Percentiles rank a stretch among this genome's conserved stretches.
phyloP scores from a whole-genome alignment of 306 rosid genomes.

The Castanea mollissima region DNA sequence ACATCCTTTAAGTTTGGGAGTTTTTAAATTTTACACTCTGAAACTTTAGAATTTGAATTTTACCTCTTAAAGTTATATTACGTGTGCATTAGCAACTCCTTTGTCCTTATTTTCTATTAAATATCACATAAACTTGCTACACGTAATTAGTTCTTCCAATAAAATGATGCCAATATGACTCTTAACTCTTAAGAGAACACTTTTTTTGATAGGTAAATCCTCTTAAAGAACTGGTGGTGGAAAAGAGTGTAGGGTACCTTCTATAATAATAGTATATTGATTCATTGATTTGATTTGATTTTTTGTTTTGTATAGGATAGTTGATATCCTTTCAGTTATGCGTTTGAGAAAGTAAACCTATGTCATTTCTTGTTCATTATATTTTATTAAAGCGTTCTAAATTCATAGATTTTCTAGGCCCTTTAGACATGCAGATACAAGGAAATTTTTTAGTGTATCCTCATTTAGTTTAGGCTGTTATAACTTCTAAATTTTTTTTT shows the following conservation, averaged over 20 bases:
- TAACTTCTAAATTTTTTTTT: not conserved
- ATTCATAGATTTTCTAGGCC: not conserved
- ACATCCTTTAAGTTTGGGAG: no score
- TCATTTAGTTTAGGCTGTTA: not conserved
- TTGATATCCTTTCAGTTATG: not conserved
- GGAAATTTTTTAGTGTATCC: no score
- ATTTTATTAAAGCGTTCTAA: not conserved
- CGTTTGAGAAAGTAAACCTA: not conserved
- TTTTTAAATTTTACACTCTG: fast-evolving
- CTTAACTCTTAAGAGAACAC: no score
- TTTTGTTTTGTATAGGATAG: not conserved
- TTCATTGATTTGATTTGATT: not conserved
- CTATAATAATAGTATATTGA: not conserved
- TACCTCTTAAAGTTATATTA: no score
- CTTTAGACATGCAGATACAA: not conserved
- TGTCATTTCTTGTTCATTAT: no score
- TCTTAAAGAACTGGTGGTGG: no score
- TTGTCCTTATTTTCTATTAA: no score
- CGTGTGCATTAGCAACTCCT: no score
- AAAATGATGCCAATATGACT: no score
- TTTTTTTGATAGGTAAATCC: no score
- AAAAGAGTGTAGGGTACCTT: not conserved
- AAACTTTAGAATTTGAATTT: no score
- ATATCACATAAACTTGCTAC: no score
- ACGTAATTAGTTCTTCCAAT: fast-evolving